Percentiles rank a stretch among this genome's conserved stretches.
phyloP scores from a whole-genome alignment of 2,329 filamentous ascomycete genomes.

The Pseudocercospora ulei region DNA sequence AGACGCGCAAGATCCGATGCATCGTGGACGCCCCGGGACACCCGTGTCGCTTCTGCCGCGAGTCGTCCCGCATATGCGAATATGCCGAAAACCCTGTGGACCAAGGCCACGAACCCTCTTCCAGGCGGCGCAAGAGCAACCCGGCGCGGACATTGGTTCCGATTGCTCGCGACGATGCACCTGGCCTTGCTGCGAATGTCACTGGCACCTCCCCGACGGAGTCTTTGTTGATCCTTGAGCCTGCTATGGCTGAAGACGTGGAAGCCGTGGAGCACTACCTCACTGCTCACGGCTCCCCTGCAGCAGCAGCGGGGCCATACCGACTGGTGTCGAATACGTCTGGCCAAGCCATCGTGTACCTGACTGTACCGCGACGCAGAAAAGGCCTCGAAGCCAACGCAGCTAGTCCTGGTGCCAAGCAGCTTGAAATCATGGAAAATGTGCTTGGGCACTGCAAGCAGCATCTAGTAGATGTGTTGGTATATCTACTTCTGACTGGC shows the following conservation, averaged over 20 bases:
- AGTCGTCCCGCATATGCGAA: conserved; percentile 35
- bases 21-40: conserved; percentile 36
- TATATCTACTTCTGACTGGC: background rate
- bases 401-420: conserved; percentile 34
- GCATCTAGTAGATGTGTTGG: conserved; percentile 37
- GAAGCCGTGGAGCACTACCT: conserved; percentile 37
- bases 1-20: conserved; percentile 38
- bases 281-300: conserved; percentile 27
- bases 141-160: background rate
- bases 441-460: conserved; percentile 35
- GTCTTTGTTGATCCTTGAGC: conserved; percentile 36
- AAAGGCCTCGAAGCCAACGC: conserved; percentile 36
- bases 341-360: conserved; percentile 37
- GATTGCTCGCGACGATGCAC: background rate
- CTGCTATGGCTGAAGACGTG: conserved; percentile 38
- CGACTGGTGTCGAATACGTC: conserved; percentile 43
- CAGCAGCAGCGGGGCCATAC: conserved; percentile 37
- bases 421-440: conserved; percentile 38
- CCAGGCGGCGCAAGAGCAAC: conserved; percentile 13
- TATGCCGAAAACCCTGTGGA: conserved; percentile 23
- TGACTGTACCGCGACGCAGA: conserved; percentile 44
- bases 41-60: conserved; percentile 36
- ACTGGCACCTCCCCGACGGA: conserved; percentile 27
- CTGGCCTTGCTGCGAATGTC: conserved; percentile 23
- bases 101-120: background rate